Base-by-base conservation (phyloP, 768 basidiomycete genomes). In the Atractiella rhizophila region DNA sequence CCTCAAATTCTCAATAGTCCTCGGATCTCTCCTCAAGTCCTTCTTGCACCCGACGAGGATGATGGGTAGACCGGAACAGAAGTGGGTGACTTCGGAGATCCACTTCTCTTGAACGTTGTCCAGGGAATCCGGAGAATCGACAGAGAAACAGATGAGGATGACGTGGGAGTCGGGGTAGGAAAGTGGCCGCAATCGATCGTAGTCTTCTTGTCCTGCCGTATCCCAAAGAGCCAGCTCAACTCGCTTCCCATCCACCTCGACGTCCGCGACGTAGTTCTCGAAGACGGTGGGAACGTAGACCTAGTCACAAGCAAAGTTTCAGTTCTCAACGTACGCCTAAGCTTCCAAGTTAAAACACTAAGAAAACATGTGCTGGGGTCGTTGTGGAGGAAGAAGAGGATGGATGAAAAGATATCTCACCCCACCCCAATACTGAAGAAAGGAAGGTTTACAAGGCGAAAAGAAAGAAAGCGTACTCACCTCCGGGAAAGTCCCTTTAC, bases 111-210 rank as follows among this genome's bases (percentile, higher is more conserved):
- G 68, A 18, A 96, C 88, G 63, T 96, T 94, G 50, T 96, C 86
- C 43, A 96, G 64, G 28, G 83, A 88, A 62, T 96, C 91, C 19
- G 82, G 83, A 28, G 83, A 83, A 61, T 94, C 88, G 53, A 96
- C 73, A 37, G 82, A 71, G 57, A 86, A 98, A 33, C 86, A 86
- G 55, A 98, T 96, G 49, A 98, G 71, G 57, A 98, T 91, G 54
- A 98, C 81, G 60, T 98, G 91, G 45, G 88, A 91, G 64, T 91
- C 82, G 39, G 85, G 83, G 62, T 96, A 96, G 35, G 85, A 91
- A 60, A 98, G 71, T 35, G 91, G 91, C 51, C 91, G 74, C 54
- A 96, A 66, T 49, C 88, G 76, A 76, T 96, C 88, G 59, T 98
- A 94, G 63, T 91, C 88, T 65, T 98, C 88, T 64, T 94, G 86